Conservation (phyloP, 2,329 filamentous ascomycete species). For the Dactylella cylindrospora region DNA sequence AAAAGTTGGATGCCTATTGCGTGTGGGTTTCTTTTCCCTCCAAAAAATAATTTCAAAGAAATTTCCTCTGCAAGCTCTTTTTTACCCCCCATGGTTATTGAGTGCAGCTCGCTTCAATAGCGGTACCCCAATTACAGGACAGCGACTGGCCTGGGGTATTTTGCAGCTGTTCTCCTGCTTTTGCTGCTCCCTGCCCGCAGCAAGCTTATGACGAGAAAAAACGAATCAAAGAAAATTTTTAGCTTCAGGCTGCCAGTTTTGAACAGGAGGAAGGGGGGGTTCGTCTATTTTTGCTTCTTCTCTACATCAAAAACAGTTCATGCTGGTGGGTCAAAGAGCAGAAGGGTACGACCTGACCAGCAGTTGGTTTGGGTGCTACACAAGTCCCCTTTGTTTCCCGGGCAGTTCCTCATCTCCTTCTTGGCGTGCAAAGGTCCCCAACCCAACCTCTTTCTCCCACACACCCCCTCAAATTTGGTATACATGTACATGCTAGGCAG, state of each 20-base stretch:
- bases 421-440: conserved; percentile 10
- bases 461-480: conserved; percentile 33
- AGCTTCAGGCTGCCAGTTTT: conserved; percentile 45
- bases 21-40: conserved; percentile 7
- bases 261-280: conserved; percentile 12
- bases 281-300: conserved; percentile 38
- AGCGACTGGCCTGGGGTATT: no score
- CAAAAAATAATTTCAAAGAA: conserved; percentile 7
- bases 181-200: neutral
- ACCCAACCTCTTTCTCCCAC: conserved; percentile 20
- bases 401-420: conserved; percentile 26
- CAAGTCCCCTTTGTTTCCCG: conserved; percentile 35
- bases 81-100: conserved; percentile 17
- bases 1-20: conserved; percentile 36
- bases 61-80: conserved; percentile 23
- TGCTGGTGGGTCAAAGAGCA: neutral
- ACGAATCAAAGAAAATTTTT: no score
- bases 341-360: no score
- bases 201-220: conserved; percentile 44
- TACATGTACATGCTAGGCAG: conserved; percentile 23
- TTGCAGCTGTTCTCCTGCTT: no score
- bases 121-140: conserved; percentile 25
- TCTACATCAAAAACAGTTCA: neutral
- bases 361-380: neutral
- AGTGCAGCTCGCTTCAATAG: conserved; percentile 29